Percentiles rank a stretch among this genome's conserved stretches.
Conservation (phyloP, 208 protist genomes). For the Wallacemonas collosoma region DNA sequence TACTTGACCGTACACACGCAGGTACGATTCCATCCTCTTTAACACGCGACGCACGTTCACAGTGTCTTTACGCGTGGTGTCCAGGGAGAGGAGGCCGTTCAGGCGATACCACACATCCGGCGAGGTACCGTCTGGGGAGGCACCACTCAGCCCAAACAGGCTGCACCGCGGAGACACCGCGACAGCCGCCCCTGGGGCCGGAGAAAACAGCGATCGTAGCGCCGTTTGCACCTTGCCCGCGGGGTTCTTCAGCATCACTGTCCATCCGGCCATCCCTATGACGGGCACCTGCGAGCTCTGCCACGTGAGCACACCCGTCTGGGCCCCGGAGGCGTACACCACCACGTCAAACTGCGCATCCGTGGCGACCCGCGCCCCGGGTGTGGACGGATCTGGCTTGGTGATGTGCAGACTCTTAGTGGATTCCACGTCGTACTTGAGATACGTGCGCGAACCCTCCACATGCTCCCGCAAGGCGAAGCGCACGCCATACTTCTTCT, state of each 20-base stretch:
- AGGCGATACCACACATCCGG: conserved; percentile 27
- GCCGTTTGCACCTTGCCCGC: conserved; percentile 22
- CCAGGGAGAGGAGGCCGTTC: conserved; percentile 61
- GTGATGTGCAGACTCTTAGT: conserved; percentile 61
- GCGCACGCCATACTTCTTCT: conserved; percentile 48
- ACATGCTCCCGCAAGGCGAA: conserved; percentile 64
- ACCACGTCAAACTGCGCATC: conserved; percentile 71
- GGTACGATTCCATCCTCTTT: conserved; percentile 55
- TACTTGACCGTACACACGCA: conserved; percentile 48
- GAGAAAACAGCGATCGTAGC: conserved; percentile 30
- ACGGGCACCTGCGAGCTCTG: conserved; percentile 67
- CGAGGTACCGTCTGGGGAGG: background rate
- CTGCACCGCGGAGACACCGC: conserved; percentile 35
- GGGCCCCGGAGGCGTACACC: conserved; percentile 67
- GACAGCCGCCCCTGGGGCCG: conserved; percentile 21
- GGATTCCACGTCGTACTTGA: conserved; percentile 67
- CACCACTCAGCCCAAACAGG: conserved; percentile 32
- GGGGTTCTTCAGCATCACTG: conserved; percentile 27
- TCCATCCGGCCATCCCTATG: conserved; percentile 56
- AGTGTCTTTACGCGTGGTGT: conserved; percentile 33
- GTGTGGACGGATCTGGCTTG: conserved; percentile 25
- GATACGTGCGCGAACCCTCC: conserved; percentile 50
- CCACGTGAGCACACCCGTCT: conserved; percentile 59
- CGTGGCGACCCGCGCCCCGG: conserved; percentile 28
- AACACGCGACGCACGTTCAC: conserved; percentile 26